Base-by-base conservation (phyloP, 179 eudicot genomes). In the Silene noctiflora region DNA sequence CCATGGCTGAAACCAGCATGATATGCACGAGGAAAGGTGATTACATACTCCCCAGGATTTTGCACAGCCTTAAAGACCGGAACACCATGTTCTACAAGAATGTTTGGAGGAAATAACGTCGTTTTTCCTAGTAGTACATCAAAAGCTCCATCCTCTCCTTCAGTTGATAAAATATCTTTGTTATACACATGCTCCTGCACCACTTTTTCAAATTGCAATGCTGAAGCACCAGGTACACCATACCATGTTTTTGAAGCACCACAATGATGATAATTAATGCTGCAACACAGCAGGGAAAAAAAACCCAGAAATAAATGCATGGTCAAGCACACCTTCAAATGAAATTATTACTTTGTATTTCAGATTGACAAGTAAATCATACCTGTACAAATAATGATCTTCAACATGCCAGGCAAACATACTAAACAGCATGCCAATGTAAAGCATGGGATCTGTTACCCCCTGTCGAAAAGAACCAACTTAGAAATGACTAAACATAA, bases 381-480 rank as follows among this genome's bases (percentile, higher is more conserved):
- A 95, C 99, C 99, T 95, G 77, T 91, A 93, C 79, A 96, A 80
- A 84, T 93, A 93, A 82, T 96, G 99, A 84, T 96, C 99, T 83
- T 96, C 99, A 77, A 96, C 99, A 80, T 96, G 99, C 99, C 99
- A 96, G 71, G 99, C 99, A 83, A 96, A 96, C 97, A 91, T 90
- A 87, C 99, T 96, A 74, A 96, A 96, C 33, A 96, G 88, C 99
- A 96, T 96, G 79, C 98, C 99, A 66, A 96, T 91, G 83, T 96
- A 96, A 21, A 96, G 91, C 99, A 96, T 96, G 16, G 99, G 99
- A 79, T 93, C 98, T 65, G 99, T 94, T 78, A 96, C 96, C 71
- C 98, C 99, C 99, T 93, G 91, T 59, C 72, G 67, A 63, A 77
- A 65, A 29, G 70, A 46, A 68, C 48, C 27, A 25, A 71, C 20